A percentile compares a stretch with the other conserved stretches of the same genome.
Conservation (phyloP, 371 early-diverging fungal species). For the Mucor circinelloides region DNA sequence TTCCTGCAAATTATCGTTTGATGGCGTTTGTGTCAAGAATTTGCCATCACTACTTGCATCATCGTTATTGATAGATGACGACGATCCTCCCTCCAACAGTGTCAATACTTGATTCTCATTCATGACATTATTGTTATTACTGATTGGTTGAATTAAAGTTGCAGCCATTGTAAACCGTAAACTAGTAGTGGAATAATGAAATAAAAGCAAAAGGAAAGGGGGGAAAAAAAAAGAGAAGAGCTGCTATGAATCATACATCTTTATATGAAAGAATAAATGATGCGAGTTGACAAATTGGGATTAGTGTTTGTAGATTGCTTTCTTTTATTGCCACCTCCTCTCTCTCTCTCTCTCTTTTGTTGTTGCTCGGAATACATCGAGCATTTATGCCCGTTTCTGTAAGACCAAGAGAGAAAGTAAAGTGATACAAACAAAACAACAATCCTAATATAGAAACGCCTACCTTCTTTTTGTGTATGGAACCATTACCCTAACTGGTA, state of each 20-base stretch:
- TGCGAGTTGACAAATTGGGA: background rate
- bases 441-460: background rate
- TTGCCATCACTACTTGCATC: background rate
- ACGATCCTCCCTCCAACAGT: slow-evolving; percentile 4
- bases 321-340: background rate
- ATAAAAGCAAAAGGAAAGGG: slow-evolving; percentile 1
- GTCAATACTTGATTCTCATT: background rate
- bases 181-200: background rate
- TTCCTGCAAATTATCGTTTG: slow-evolving; percentile 22
- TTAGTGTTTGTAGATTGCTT: background rate
- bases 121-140: background rate
- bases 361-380: background rate
- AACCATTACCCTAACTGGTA: background rate
- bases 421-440: background rate
- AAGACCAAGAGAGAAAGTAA: background rate
- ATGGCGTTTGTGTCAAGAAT: background rate
- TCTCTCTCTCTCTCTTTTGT: background rate
- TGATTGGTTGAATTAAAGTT: slow-evolving; percentile 8
- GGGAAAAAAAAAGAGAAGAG: background rate
- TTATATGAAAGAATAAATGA: background rate
- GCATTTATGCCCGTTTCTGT: background rate
- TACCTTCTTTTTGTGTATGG: background rate
- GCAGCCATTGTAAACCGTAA: slow-evolving; percentile 1
- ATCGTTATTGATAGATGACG: background rate
- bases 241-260: background rate